Conservation (phyloP, 805 yeast species). For the Priceomyces carsonii region DNA sequence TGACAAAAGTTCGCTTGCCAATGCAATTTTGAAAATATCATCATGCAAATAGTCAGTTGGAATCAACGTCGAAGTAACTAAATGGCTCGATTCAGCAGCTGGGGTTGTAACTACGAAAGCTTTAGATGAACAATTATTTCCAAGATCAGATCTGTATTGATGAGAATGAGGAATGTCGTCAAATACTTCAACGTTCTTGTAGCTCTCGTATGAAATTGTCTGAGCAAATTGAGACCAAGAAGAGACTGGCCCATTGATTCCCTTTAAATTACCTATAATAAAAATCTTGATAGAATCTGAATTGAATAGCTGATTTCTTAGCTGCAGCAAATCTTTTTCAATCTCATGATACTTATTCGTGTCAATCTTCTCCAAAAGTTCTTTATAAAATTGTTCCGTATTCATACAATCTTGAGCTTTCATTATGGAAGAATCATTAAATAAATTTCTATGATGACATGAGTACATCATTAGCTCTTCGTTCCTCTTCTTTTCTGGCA, state of each 20-base stretch:
- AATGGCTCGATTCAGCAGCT: conserved; percentile 78
- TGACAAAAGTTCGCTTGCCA: conserved; percentile 75
- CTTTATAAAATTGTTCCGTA: conserved; percentile 58
- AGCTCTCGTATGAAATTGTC: conserved; percentile 17
- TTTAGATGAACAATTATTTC: conserved; percentile 48
- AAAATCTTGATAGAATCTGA: conserved; percentile 64
- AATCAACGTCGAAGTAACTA: conserved; percentile 58
- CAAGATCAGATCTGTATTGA: conserved; percentile 55
- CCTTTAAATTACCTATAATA: conserved; percentile 66
- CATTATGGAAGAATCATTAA: conserved; percentile 60
- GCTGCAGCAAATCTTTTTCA: conserved; percentile 48
- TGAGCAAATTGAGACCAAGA: conserved; percentile 51
- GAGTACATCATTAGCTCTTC: conserved; percentile 69
- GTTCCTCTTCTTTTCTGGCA: conserved; percentile 64
- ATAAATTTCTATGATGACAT: conserved; percentile 52
- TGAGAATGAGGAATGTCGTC: conserved; percentile 49
- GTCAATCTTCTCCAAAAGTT: conserved; percentile 46
- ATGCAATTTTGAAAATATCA: conserved; percentile 68
- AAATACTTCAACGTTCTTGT: conserved; percentile 13
- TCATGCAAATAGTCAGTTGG: conserved; percentile 48
- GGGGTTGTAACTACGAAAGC: conserved; percentile 74
- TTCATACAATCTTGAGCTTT: conserved; percentile 65
- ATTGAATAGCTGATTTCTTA: conserved; percentile 54
- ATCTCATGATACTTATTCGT: conserved; percentile 53
- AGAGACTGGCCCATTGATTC: conserved; percentile 55